These are phyloP conservation scores for Leccinellum rugosiceps DNA, from an alignment of 768 basidiomycete genomes.

Conservation along the genomic window DNA sequence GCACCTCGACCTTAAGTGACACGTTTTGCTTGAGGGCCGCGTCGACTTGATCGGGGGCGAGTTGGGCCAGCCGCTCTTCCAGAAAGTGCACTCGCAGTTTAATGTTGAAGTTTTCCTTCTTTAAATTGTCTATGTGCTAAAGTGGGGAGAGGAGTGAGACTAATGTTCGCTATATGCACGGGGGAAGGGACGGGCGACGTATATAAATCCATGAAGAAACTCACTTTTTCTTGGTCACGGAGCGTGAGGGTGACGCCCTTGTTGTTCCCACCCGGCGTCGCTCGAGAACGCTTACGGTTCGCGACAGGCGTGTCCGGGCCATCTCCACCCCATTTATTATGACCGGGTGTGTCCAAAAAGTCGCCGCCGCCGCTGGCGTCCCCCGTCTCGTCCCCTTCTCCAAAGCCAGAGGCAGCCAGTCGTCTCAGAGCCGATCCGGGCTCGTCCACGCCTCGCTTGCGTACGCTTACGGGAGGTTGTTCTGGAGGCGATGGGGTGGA, in stretches of 20 bases:
- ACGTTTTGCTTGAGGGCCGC: constrained; percentile 91
- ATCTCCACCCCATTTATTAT: constrained; percentile 42
- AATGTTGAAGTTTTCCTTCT: constrained; percentile 96
- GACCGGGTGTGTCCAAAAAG: constrained; percentile 53
- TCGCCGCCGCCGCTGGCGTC: constrained; percentile 36
- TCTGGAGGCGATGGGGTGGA: constrained; percentile 50
- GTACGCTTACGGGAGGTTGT: constrained; percentile 26
- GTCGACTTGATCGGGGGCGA: constrained; percentile 91
- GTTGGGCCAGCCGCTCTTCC: constrained; percentile 85
- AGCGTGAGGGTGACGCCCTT: constrained; percentile 64
- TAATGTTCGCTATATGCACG: background rate
- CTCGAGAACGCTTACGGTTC: constrained; percentile 43
- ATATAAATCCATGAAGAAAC: background rate
- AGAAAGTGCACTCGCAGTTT: constrained; percentile 95
- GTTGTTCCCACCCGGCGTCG: constrained; percentile 20
- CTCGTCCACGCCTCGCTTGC: constrained; percentile 38
- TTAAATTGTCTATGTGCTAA: constrained; percentile 91
- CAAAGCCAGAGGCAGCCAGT: constrained; percentile 29
- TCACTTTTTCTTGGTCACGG: constrained; percentile 94
- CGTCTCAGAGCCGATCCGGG: constrained; percentile 39
- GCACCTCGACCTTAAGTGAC: constrained; percentile 88
- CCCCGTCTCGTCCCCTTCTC: constrained; percentile 34
- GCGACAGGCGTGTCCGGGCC: constrained; percentile 50
- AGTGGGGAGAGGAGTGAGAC: background rate
- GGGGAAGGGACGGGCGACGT: background rate